Evolutionary conservation across 805 yeast species (phyloP).

Genomic region (Yarrowia sp.): DNA sequence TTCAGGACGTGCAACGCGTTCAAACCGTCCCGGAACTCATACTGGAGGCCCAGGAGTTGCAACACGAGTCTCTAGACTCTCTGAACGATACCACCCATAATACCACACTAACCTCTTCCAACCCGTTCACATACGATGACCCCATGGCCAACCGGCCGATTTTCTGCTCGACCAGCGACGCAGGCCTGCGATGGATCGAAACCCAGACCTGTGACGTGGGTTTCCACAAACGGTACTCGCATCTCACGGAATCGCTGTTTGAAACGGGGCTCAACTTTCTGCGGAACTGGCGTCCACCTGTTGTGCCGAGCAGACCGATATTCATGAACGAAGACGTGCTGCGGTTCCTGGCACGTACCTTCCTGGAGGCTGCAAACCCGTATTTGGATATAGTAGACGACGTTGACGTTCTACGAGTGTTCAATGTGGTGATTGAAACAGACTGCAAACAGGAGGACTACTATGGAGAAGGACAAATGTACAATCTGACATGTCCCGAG

Average conservation of each 20-base stretch:
- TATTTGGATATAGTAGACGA: slow-evolving; percentile 23
- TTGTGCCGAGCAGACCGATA: neutral
- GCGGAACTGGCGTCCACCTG: neutral
- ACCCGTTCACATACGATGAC: slow-evolving; percentile 16
- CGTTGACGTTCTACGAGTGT: slow-evolving; percentile 14
- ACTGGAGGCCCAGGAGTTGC: neutral
- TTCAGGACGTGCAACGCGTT: too few species aligned
- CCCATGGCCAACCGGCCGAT: slow-evolving; percentile 8
- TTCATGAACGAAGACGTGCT: slow-evolving; percentile 15
- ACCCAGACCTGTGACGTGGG: slow-evolving; percentile 33
- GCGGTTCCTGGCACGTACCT: slow-evolving; percentile 21
- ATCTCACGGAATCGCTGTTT: neutral
- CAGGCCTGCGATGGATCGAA: slow-evolving; percentile 19
- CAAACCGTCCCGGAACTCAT: neutral
- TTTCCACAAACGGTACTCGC: slow-evolving; percentile 23
- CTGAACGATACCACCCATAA: neutral
- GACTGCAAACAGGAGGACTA: neutral
- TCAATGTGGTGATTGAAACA: slow-evolving; percentile 12
- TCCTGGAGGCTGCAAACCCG: slow-evolving; percentile 25
- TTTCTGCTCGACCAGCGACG: slow-evolving; percentile 10
- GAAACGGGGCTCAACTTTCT: neutral
- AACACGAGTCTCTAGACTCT: neutral
- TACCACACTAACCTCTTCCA: neutral
- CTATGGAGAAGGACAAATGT: neutral
- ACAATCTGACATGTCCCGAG: slow-evolving; percentile 6